Evolutionary conservation across 2,329 filamentous ascomycete species (phyloP), one percentile per base, ranked within the genome.

Genomic region (Xylariomycetidae sp.): DNA sequence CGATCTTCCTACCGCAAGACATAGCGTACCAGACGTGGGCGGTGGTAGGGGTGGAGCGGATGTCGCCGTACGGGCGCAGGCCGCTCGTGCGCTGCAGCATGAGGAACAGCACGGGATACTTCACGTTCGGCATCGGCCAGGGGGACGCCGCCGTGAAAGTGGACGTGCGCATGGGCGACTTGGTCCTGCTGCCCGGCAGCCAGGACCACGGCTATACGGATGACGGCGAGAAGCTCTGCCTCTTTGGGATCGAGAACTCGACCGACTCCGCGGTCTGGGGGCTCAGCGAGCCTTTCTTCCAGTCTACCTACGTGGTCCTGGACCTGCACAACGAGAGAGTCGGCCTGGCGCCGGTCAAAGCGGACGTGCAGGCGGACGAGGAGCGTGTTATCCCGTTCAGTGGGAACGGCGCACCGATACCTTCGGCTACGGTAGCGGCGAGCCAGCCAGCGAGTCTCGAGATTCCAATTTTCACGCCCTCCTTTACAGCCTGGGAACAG

Each of bases 271-370:
- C 8, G 11, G 5, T 16, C 8, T 14, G 11, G 27, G 10, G 7
- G 16, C 27, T 30, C 13, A 16, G 11, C 10, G 27, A 13, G 16
- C 11, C 27, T 9, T 18, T 30, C 27, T 30, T 11, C 10, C 13
- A 16, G 10, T 30, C 27, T 13, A 17, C 16, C 11, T 30, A 30
- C 16, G 15, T 16, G 9, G 27, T 30, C 11, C 14, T 30, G 11
- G 27, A 30, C 16, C 7, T 30, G 27, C 13, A 30, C 16, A 30
- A 30, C 27, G 13, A 11, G 11, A 30, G 18, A 13, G 27, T 30
- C 10, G 27, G 14, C 5, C 16, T 30, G 16, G 27, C 27, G 16
- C 11, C 27, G 11, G 16, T 17, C 27, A 15, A 13, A 16, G 14
- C 11, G 9, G 16, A 30, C 10, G 13, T 6, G 14, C 18, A 13